phyloP scores from a whole-genome alignment of 2,329 filamentous ascomycete species.

The Chaetomium sp. region DNA sequence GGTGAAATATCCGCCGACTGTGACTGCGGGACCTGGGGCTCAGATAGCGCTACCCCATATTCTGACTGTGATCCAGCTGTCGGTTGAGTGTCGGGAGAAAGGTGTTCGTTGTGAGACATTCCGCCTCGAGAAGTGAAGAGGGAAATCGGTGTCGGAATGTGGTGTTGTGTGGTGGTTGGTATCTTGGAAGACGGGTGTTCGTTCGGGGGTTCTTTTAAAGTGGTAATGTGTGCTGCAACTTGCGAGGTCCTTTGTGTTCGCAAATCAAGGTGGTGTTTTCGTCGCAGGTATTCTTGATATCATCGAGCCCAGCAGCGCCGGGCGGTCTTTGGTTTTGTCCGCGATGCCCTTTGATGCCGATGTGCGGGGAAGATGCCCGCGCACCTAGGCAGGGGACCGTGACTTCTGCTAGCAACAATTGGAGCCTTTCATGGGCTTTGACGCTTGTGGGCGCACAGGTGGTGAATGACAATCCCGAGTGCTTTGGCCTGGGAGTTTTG shows the following conservation, averaged over 20 bases:
- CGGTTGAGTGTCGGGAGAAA: conserved; percentile 18
- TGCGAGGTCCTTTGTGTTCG: not conserved
- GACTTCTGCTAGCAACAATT: conserved; percentile 50
- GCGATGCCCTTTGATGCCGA: conserved; percentile 21
- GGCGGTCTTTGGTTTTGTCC: conserved; percentile 2
- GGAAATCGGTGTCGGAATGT: not conserved
- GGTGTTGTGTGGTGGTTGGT: no score
- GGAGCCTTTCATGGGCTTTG: conserved; percentile 50
- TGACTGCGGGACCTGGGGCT: conserved; percentile 14
- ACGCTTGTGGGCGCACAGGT: conserved; percentile 13
- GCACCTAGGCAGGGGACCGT: conserved; percentile 40
- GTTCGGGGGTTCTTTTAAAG: conserved; percentile 7
- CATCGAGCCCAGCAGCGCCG: conserved; percentile 6
- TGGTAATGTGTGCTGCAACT: not conserved
- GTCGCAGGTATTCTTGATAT: conserved; percentile 4
- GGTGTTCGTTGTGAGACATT: conserved; percentile 48
- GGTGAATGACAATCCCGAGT: not conserved
- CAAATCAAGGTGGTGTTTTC: not conserved
- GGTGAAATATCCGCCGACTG: conserved; percentile 5
- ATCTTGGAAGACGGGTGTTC: conserved; percentile 9
- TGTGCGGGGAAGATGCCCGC: conserved; percentile 31
- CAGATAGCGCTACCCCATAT: conserved; percentile 24
- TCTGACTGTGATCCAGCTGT: conserved; percentile 23
- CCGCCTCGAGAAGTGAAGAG: conserved; percentile 22
- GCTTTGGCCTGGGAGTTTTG: not conserved